phyloP scores from a whole-genome alignment of 1,284 basidiomycete species.

The Moniliophthora roreri region DNA sequence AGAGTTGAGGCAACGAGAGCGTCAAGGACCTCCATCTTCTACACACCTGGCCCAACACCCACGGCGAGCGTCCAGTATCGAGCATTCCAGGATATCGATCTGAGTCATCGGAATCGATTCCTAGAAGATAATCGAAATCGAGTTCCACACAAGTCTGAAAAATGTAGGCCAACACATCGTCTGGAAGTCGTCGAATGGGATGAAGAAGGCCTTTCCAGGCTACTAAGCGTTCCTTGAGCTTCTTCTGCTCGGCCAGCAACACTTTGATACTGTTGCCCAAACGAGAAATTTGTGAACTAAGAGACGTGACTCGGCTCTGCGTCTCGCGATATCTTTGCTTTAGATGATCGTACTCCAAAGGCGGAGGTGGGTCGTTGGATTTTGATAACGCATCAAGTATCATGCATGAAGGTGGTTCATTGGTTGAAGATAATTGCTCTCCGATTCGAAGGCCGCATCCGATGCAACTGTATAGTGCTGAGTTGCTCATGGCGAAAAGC shows the following conservation, averaged over 20 bases:
- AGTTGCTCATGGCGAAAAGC: too few species aligned
- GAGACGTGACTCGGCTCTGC: neutral
- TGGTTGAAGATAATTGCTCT: neutral
- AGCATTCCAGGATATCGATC: neutral
- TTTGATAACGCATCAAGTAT: neutral
- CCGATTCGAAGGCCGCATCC: neutral
- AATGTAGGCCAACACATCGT: neutral
- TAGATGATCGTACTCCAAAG: conserved; percentile 1
- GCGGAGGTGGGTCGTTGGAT: conserved; percentile 4
- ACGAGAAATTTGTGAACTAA: neutral
- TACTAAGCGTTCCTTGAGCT: neutral
- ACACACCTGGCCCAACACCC: neutral
- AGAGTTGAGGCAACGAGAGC: neutral
- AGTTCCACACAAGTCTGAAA: neutral
- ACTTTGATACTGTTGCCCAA: neutral
- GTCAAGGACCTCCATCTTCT: neutral
- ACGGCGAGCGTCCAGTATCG: neutral
- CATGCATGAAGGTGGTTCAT: neutral
- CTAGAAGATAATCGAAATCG: neutral
- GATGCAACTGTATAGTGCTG: neutral
- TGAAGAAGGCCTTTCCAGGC: neutral
- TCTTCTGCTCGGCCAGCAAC: neutral
- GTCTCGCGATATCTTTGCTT: neutral
- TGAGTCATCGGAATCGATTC: too few species aligned
- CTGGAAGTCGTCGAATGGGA: conserved; percentile 3